A percentile compares a stretch with the other conserved stretches of the same genome.
These are phyloP conservation scores for Cyberlindnera xishuangbannaensis DNA, from an alignment of 805 yeast genomes.

Conservation along the genomic window DNA sequence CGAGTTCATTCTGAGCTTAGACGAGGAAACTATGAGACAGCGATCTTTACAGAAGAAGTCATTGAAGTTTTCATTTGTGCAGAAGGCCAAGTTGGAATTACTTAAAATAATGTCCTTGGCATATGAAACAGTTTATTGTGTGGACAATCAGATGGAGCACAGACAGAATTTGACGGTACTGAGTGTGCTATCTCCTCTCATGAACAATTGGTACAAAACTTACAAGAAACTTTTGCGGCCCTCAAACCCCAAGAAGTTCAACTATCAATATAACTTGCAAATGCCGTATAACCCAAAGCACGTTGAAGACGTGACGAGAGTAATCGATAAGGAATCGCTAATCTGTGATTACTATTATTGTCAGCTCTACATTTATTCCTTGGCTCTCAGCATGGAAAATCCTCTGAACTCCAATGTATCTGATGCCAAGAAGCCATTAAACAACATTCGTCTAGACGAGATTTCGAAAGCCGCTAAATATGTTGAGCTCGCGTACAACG, in stretches of 20 bases:
- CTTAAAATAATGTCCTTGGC: conserved; percentile 75
- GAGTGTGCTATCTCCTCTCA: conserved; percentile 66
- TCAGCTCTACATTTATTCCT: conserved; percentile 74
- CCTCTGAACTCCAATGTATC: conserved; percentile 15
- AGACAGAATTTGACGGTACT: conserved; percentile 67
- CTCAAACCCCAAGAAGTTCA: conserved; percentile 35
- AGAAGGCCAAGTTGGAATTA: conserved; percentile 75
- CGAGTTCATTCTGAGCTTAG: conserved; percentile 24
- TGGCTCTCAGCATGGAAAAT: conserved; percentile 59
- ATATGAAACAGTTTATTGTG: conserved; percentile 75
- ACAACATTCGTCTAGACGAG: conserved; percentile 55
- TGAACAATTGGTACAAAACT: conserved; percentile 71
- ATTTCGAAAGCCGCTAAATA: conserved; percentile 67
- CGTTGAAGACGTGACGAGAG: conserved; percentile 27
- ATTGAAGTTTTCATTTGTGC: conserved; percentile 51
- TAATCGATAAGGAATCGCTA: conserved; percentile 61
- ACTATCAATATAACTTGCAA: conserved; percentile 25
- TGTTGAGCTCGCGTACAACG: conserved; percentile 73
- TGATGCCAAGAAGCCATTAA: conserved; percentile 19
- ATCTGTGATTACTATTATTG: conserved; percentile 83
- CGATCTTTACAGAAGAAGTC: conserved; percentile 22
- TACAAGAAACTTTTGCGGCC: conserved; percentile 52
- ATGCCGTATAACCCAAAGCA: conserved; percentile 27
- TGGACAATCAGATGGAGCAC: conserved; percentile 51
- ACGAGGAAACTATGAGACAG: conserved; percentile 26